phyloP scores from a whole-genome alignment of 768 basidiomycete species.

The Suillus placidus region DNA sequence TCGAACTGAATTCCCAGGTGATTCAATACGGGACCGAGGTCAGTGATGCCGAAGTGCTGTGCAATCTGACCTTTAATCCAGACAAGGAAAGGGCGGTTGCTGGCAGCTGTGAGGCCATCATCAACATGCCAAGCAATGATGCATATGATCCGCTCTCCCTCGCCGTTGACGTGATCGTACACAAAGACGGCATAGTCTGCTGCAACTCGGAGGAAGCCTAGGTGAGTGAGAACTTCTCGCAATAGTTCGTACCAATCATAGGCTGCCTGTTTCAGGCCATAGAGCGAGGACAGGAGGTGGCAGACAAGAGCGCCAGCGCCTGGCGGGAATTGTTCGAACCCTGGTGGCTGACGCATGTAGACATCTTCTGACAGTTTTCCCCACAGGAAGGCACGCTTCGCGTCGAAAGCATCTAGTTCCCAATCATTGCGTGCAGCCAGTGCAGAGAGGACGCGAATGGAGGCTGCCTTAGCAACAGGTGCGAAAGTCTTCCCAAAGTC shows the following conservation, averaged over 20 bases:
- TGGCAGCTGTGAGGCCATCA: too few relatives aligned
- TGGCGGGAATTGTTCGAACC: fast-evolving
- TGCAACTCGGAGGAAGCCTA: too few relatives aligned
- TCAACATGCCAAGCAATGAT: too few relatives aligned
- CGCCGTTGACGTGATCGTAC: too few relatives aligned
- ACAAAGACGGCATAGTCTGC: too few relatives aligned
- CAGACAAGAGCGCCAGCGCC: fast-evolving
- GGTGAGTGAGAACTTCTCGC: too few relatives aligned
- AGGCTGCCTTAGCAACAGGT: background rate
- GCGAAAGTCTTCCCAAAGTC: too few relatives aligned
- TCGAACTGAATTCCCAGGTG: too few relatives aligned
- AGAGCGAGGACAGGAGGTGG: background rate
- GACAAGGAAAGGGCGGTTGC: background rate
- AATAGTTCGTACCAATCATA: too few relatives aligned
- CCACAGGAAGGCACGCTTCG: background rate
- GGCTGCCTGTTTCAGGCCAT: too few relatives aligned
- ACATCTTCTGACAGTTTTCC: background rate
- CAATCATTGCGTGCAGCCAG: conserved; percentile 3
- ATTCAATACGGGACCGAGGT: too few relatives aligned
- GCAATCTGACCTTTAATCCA: background rate
- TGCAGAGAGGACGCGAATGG: too few relatives aligned
- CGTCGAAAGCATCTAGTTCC: background rate
- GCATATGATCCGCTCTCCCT: background rate
- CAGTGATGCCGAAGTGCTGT: fast-evolving
- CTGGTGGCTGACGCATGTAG: background rate